Evolutionary conservation across 495 filamentous ascomycete species (phyloP).

Genomic region (Aspergillus diversus): DNA sequence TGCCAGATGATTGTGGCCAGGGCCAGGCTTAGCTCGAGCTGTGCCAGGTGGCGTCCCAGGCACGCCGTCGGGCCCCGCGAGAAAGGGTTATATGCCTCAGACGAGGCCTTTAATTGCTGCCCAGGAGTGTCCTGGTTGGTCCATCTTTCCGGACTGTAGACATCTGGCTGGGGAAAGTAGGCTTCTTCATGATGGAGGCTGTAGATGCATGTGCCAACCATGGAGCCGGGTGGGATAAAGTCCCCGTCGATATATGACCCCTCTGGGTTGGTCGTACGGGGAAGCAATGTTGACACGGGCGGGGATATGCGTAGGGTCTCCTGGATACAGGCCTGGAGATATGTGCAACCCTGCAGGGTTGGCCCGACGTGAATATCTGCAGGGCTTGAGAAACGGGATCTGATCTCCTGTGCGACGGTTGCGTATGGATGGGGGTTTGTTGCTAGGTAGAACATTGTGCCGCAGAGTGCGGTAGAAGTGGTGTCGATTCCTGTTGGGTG

Average conservation of each 20-base stretch:
- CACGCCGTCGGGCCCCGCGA: constrained; percentile 59
- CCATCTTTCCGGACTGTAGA: constrained; percentile 60
- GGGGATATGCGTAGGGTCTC: constrained; percentile 74
- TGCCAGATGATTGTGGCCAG: constrained; percentile 13
- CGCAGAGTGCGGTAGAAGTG: constrained; percentile 63
- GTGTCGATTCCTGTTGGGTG: constrained; percentile 54
- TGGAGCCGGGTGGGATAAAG: constrained; percentile 53
- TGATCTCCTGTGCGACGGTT: constrained; percentile 44
- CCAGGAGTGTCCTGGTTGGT: constrained; percentile 15
- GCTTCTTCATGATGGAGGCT: constrained; percentile 57
- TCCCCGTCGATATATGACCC: constrained; percentile 61
- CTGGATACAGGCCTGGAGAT: constrained; percentile 59
- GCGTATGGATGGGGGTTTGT: constrained; percentile 47
- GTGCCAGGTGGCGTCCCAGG: constrained; percentile 62
- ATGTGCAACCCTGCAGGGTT: constrained; percentile 43
- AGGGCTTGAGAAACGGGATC: constrained; percentile 48
- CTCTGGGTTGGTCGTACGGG: constrained; percentile 57
- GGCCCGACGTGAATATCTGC: constrained; percentile 53
- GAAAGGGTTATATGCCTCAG: constrained; percentile 62
- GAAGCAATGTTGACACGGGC: constrained; percentile 59
- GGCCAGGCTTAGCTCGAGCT: constrained; percentile 27
- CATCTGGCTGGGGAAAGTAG: constrained; percentile 58
- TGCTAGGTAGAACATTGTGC: constrained; percentile 68
- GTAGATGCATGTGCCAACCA: constrained; percentile 59
- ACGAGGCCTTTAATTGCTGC: neutral